Base-by-base conservation (phyloP, 306 rosid genomes). In the Alnus rubra region DNA sequence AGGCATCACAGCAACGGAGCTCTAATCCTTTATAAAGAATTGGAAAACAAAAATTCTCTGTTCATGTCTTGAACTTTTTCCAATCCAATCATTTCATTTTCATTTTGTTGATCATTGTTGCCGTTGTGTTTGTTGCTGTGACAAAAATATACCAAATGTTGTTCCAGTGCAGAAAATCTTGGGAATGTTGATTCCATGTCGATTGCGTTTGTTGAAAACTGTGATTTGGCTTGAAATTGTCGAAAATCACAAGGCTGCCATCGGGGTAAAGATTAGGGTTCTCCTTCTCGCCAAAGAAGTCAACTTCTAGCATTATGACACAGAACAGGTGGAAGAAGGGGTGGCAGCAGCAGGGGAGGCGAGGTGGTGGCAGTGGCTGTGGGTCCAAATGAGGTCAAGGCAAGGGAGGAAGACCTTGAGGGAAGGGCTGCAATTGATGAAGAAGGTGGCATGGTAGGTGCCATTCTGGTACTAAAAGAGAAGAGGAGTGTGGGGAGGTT, bases 321-420 rank as follows among this genome's bases (percentile, higher is more conserved):
- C 93, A 91, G 71, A 97, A 89, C 60, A 94, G 97, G 71, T 94
- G 97, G 2, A 94, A 91, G 7, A 94, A 90, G 7, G 97, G 97
- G 7, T 84, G 77, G n/a, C 82, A 79, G 2, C 92, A 92, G n/a
- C 88, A 90, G 2, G 83, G 50, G 82, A 55, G 39, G 45, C 67
- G 71, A 51, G 83, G 31, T 44, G 78, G 18, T 79, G 81, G 28
- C 62, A 23, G 76, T 35, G 33, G 74, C 23, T 52, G 48, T 33
- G 59, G 64, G 37, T 23, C 8, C 79, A 78, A 54, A 94, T 69
- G 59, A 91, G 92, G 78, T 94, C 95, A 68, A 94, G 89, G 50
- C 89, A 94, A 15, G 95, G 89, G 76, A 94, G 92, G 54, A 94
- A 88, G 19, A 92, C 74, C n/a, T 79, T 81, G 59, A 94, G 91